These are phyloP conservation scores for Monilinia polystroma DNA, from an alignment of 2,329 filamentous ascomycete genomes.

Conservation along the genomic window DNA sequence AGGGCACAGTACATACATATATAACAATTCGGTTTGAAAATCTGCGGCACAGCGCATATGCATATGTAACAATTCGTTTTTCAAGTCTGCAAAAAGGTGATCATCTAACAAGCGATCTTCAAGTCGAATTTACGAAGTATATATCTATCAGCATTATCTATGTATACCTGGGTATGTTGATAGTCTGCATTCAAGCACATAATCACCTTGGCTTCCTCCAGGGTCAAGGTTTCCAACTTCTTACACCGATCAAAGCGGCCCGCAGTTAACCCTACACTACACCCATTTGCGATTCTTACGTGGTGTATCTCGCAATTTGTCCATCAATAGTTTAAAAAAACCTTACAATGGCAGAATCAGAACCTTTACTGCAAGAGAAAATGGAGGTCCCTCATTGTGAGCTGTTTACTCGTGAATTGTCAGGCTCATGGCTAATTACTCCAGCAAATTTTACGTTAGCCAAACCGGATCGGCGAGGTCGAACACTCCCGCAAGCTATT, in stretches of 20 bases:
- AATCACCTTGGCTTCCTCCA: neutral
- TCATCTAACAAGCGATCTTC: neutral
- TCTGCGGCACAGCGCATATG: too few relatives aligned
- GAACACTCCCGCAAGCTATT: slow-evolving; percentile 62
- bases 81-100: neutral
- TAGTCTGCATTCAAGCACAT: neutral
- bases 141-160: neutral
- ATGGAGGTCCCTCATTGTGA: slow-evolving; percentile 22
- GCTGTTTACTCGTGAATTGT: neutral
- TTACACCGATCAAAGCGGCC: slow-evolving; percentile 1
- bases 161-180: neutral
- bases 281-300: neutral
- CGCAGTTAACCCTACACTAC: slow-evolving; percentile 5
- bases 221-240: slow-evolving; percentile 16
- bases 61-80: neutral
- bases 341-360: slow-evolving; percentile 15
- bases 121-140: neutral
- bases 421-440: slow-evolving; percentile 22
- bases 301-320: neutral
- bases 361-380: slow-evolving; percentile 23
- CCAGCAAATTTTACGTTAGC: slow-evolving; percentile 35
- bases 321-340: neutral
- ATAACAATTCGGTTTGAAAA: too few relatives aligned
- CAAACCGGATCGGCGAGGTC: slow-evolving; percentile 31
- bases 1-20: too few relatives aligned